A percentile compares a stretch with the other conserved stretches of the same genome.
phyloP scores from a whole-genome alignment of 495 filamentous ascomycete species.

The Pseudevernia furfuracea region DNA sequence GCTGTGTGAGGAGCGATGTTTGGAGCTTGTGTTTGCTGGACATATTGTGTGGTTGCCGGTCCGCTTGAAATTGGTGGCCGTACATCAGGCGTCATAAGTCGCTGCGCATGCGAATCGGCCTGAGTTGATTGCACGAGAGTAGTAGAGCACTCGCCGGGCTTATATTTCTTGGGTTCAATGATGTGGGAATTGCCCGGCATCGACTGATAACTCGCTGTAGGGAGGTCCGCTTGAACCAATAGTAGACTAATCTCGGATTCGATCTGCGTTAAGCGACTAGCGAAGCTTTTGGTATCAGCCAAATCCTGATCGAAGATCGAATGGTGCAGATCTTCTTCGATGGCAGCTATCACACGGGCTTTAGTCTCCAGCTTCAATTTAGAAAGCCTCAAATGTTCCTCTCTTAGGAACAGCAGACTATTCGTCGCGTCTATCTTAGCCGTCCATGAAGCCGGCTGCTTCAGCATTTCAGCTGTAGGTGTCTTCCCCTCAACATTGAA shows the following conservation, averaged over 20 bases:
- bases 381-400: constrained; percentile 19
- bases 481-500: constrained; percentile 16
- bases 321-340: constrained; percentile 14
- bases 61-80: constrained; percentile 6
- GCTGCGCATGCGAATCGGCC: neutral
- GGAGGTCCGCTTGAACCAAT: constrained; percentile 16
- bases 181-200: neutral
- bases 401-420: constrained; percentile 17
- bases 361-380: constrained; percentile 19
- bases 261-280: constrained; percentile 17
- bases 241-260: constrained; percentile 18
- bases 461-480: constrained; percentile 13
- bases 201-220: constrained; percentile 4
- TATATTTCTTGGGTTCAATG: neutral
- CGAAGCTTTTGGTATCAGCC: constrained; percentile 10
- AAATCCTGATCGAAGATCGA: constrained; percentile 17
- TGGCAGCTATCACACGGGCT: constrained; percentile 18
- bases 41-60: constrained; percentile 20
- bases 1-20: constrained; percentile 14
- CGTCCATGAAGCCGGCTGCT: constrained; percentile 18
- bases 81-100: neutral
- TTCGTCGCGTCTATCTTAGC: constrained; percentile 26
- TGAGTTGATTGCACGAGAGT: constrained; percentile 26
- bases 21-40: constrained; percentile 26
- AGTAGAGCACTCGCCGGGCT: constrained; percentile 3